Percentiles rank a stretch among this genome's conserved stretches.
These are phyloP conservation scores for Tremella fuciformis DNA, from an alignment of 768 basidiomycete species.

Conservation along the genomic window DNA sequence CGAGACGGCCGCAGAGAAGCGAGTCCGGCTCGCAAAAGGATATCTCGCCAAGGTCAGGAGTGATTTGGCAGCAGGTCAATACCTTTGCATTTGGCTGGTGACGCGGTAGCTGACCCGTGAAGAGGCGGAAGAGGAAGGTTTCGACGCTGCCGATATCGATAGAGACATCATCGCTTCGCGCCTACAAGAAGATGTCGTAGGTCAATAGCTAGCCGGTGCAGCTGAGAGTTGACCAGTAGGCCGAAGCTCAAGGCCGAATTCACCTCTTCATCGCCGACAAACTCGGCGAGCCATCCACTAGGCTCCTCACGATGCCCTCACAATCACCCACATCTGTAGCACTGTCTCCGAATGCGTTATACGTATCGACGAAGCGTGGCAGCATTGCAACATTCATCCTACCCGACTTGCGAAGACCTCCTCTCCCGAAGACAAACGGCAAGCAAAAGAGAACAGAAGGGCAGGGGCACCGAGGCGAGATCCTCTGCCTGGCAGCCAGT, in stretches of 20 bases:
- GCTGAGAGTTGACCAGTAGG: slow-evolving; percentile 15
- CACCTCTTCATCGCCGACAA: slow-evolving; percentile 31
- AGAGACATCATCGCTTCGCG: slow-evolving; percentile 84
- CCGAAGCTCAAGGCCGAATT: slow-evolving; percentile 43
- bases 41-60: slow-evolving; percentile 83
- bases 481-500: slow-evolving; percentile 77
- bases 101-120: not conserved
- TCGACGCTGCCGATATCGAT: slow-evolving; percentile 94
- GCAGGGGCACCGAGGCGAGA: slow-evolving; percentile 78
- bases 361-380: slow-evolving; percentile 87
- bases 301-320: slow-evolving; percentile 56
- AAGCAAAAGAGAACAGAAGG: not conserved
- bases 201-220: slow-evolving; percentile 28
- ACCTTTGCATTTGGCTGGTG: too few relatives aligned
- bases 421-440: not conserved
- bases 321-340: slow-evolving; percentile 69
- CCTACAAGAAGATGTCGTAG: slow-evolving; percentile 80
- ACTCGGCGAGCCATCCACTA: slow-evolving; percentile 40
- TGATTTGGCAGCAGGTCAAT: slow-evolving; percentile 60
- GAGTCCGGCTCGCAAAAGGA: slow-evolving; percentile 81
- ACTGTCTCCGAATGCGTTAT: slow-evolving; percentile 72
- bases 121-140: slow-evolving; percentile 72
- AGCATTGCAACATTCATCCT: slow-evolving; percentile 60
- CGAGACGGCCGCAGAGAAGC: slow-evolving; percentile 90
- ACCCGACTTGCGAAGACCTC: slow-evolving; percentile 40